phyloP scores from a whole-genome alignment of 257 asterid genomes.

The Penstemon newberryi region DNA sequence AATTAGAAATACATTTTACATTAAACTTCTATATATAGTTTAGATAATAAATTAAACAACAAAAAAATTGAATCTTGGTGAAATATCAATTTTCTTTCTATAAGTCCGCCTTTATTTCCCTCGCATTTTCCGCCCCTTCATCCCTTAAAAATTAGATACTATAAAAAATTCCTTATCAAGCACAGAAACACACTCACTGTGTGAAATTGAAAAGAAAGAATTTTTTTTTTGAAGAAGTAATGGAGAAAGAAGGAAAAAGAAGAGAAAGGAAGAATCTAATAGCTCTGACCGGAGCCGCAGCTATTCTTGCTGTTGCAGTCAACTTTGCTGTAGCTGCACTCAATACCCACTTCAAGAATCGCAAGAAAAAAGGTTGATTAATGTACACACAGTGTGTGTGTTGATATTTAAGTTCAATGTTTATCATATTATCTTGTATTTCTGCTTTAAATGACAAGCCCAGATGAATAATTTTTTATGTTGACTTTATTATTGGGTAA shows the following conservation, averaged over 20 bases:
- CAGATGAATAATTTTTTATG: constrained; percentile 11
- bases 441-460: constrained; percentile 15
- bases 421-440: not conserved
- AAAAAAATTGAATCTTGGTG: constrained; percentile 18
- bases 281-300: constrained; percentile 90
- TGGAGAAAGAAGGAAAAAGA: constrained; percentile 43
- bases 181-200: not conserved
- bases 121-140: constrained; percentile 45
- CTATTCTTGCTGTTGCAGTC: constrained; percentile 73
- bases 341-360: constrained; percentile 52
- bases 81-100: constrained; percentile 23
- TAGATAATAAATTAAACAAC: too few species aligned
- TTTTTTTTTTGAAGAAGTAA: constrained; percentile 12
- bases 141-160: not conserved
- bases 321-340: constrained; percentile 64
- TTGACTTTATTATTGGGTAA: constrained; percentile 11
- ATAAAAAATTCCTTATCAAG: not conserved
- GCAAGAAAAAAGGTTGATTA: constrained; percentile 58
- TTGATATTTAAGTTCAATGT: constrained; percentile 1
- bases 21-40: too few species aligned
- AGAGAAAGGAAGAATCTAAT: constrained; percentile 52
- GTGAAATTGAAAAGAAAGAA: not conserved
- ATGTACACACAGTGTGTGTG: constrained; percentile 2
- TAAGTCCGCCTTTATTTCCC: constrained; percentile 37
- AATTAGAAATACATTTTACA: too few species aligned